Evolutionary conservation across 768 basidiomycete genomes (phyloP), one percentile per base, ranked within the genome.

Genomic region (Hericium coralloides): DNA sequence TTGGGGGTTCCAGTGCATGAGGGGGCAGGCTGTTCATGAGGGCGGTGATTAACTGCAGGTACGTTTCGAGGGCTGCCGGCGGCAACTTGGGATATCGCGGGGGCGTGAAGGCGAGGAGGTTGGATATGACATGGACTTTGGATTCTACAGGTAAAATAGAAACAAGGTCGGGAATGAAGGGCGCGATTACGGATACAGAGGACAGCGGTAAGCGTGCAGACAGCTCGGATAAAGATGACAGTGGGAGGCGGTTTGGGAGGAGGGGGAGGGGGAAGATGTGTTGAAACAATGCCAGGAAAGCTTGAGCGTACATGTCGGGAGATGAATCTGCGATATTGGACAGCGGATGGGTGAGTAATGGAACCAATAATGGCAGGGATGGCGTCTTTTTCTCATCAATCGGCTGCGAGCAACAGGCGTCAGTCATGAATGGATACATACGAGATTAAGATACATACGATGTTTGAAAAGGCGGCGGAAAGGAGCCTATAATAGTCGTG

Each of bases 231-330:
- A 95, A 77, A 20, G 81, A 77, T 0, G 72, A 68, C 20, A 84
- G 73, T 38, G 82, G 87, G 49, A 88, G 73, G 8, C 83, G 86
- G 68, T 89, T 87, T 1, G 91, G 92, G 0, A 98, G 77, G 0
- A 92, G 72, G 0, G 89, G 87, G 47, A 95, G 74, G 1, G 62
- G 50, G 7, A 63, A 49, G 3, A 59, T 43, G 18, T 63, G 49
- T 6, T 38, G 52, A 9, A 63, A 25, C 36, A 61, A 18, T 12
- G 18, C 49, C 12, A 49, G 43, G 43, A 58, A 61, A 17, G 60
- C 57, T 17, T 56, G 60, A 31, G 38, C 18, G 48, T 58, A 55
- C 22, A 14, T 23, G 6, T 61, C 62, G 18, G 52, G 45, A 22
- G 31, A 45, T 14, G 57, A 53, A 1, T 54, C 14, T 12, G 31